Evolutionary conservation across 2,329 filamentous ascomycete species (phyloP), one percentile per base, ranked within the genome.

Genomic region (Trichoderma pleuroti): DNA sequence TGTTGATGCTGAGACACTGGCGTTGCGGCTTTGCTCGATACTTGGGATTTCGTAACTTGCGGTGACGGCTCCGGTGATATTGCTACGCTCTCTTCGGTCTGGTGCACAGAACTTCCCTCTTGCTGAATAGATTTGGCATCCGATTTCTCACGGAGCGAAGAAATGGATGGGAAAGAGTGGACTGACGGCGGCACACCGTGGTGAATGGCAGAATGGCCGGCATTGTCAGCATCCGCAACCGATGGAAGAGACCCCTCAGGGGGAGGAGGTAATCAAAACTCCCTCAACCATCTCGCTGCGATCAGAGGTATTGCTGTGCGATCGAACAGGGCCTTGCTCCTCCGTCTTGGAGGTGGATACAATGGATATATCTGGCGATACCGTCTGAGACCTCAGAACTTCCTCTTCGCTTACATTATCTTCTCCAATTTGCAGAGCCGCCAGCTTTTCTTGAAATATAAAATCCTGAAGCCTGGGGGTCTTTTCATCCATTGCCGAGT

Each of bases 361-460:
- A 5, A 72, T 56, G 11, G 71, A 72, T 46, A 72, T 68, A 39
- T 70, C 71, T 8, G 71, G 68, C 7, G 71, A 68, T 21, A 72
- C 70, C 8, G 70, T 72, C 9, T 63, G 57, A 9, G 70, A 61
- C 46, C 70, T 66, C 36, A 59, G 32, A 8, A 71, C 18, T 11
- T 54, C 63, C 18, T 71, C 68, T 46, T 57, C 59, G 21, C 39
- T 63, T 18, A 63, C 68, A 28, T 26, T 24, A 24, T 72, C 70
- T 3, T 32, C 24, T 10, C 54, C 26, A 7, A 42, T 7, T 21
- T 52, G 36, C 3, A 67, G 63, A 21, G 30, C 54, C 18, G 54
- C 56, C n/a, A 71, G 26, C 21, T 67, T 67, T 9, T 66, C 56
- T 34, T 67, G 59, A 4, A 71, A 71, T 2, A 36, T 49, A 21